Evolutionary conservation across 768 basidiomycete species (phyloP).

Genomic region (Hericium rajendrae): DNA sequence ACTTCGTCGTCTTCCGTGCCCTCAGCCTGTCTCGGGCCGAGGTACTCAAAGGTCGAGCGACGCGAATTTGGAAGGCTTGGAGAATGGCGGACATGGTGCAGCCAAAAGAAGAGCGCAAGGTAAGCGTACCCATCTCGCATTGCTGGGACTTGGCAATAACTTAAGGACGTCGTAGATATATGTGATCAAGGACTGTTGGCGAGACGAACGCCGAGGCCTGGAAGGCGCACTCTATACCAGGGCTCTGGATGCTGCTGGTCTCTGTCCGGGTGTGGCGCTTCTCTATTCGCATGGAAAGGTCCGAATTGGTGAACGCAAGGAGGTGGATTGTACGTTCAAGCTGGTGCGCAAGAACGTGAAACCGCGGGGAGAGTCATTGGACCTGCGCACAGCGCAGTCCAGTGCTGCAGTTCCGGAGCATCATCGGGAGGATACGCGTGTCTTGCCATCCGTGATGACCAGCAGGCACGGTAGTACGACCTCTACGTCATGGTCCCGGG

Average conservation of each 20-base stretch:
- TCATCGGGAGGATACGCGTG: too few species aligned
- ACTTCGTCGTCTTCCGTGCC: background rate
- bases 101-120: background rate
- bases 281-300: background rate
- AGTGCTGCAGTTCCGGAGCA: too few species aligned
- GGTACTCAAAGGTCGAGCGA: background rate
- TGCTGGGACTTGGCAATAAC: background rate
- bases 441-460: too few species aligned
- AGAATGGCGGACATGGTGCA: background rate
- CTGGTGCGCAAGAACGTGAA: background rate
- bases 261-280: background rate
- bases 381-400: too few species aligned
- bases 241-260: background rate
- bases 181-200: background rate
- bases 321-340: background rate
- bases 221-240: background rate
- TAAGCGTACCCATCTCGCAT: background rate
- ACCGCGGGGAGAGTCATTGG: too few species aligned
- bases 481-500: too few species aligned
- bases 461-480: too few species aligned
- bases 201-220: background rate
- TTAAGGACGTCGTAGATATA: background rate
- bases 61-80: background rate
- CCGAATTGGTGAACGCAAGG: background rate
- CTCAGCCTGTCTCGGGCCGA: background rate